Conservation (phyloP, 495 filamentous ascomycete species). For the Letharia lupina region DNA sequence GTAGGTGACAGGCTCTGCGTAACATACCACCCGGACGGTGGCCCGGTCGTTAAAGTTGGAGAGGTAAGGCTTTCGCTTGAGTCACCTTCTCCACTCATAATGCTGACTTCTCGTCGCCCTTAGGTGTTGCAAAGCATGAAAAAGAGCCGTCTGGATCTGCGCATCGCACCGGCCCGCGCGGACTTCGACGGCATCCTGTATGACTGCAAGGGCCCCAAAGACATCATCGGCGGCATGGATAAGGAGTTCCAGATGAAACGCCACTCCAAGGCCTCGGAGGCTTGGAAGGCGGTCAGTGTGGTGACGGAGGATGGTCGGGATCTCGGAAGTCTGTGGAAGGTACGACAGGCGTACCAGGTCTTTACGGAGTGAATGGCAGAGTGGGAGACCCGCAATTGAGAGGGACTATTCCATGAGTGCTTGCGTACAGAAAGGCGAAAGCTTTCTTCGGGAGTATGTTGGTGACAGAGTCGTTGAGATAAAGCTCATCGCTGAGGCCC, state of each 20-base stretch:
- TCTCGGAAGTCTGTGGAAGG: background rate
- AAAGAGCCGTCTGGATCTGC: background rate
- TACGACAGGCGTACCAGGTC: background rate
- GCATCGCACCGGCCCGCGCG: background rate
- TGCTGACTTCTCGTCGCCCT: background rate
- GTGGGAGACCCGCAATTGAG: background rate
- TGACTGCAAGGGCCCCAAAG: background rate
- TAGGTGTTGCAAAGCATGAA: background rate
- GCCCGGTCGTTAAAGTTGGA: background rate
- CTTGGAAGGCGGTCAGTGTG: background rate
- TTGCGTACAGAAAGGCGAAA: background rate
- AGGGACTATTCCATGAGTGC: background rate
- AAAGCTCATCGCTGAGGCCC: no score
- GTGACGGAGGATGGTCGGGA: background rate
- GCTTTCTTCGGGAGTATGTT: no score
- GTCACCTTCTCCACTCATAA: background rate
- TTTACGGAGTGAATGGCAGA: background rate
- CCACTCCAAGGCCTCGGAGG: background rate
- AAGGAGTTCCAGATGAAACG: background rate
- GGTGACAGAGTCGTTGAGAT: no score
- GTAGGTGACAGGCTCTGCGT: background rate
- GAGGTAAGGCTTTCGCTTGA: background rate
- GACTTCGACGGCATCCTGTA: background rate
- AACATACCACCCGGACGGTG: background rate
- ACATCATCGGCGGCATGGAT: background rate